Base-by-base conservation (phyloP, 495 filamentous ascomycete genomes). In the Neurospora sp. region DNA sequence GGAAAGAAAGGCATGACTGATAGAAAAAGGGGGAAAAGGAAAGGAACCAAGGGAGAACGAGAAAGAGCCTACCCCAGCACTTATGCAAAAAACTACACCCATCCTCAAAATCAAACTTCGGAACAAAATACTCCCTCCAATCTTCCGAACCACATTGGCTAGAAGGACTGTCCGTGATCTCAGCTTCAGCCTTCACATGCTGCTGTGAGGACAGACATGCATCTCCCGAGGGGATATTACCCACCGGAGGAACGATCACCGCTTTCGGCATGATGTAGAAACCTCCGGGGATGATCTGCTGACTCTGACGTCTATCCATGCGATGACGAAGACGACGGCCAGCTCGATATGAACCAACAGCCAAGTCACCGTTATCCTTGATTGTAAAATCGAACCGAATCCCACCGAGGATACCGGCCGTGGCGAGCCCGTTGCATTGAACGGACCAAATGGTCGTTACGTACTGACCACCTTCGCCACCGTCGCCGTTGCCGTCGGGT, bases 391-490 rank as follows among this genome's bases (percentile, higher is more conserved):
- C 35, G 16, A 75, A 73, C 31, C 39, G 23, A 11, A 39, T 20
- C 2, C 72, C 72, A 39, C 74, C 74, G 27, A 75, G 6, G 20
- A 75, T 75, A 8, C 74, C 74, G 6, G 74, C 74, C 4, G 44
- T 71, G 0, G 54, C 35, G 2, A 71, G 18, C 27, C 74, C 70
- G 40, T 75, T 46, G 69, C 74, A 75, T 18, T 37, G 38, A 12
- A 75, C 69, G 16, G 74, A 75, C 69, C 69, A 75, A 6, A 75
- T 59, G 8, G 74, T 20, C 9, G 74, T 75, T 38, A 73, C 35
- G 54, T 73, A 73, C 37, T 70, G 10, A 12, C 38, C 39, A 11
- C 69, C 72, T 9, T 16, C 3, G 39, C 11, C 39, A 12, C 39
- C 40, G 40, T 5, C 12, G 40, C 14, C 40, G 4, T 5, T 0